phyloP scores from a whole-genome alignment of 495 filamentous ascomycete species.

The Evernia prunastri region DNA sequence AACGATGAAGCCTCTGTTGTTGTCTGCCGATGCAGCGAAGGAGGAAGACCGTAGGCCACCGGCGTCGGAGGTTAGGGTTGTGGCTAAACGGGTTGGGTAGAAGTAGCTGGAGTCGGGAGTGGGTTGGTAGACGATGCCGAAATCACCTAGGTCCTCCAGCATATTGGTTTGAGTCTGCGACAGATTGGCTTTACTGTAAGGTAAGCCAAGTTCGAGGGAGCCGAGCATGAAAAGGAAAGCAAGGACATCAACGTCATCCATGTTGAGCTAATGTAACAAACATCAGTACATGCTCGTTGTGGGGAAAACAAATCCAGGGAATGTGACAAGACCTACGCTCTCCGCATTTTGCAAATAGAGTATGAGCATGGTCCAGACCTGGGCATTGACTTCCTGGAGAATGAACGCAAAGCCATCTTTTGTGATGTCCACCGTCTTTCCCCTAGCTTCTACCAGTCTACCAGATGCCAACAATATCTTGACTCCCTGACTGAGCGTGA shows the following conservation, averaged over 20 bases:
- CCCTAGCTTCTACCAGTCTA: slow-evolving; percentile 64
- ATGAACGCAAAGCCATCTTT: slow-evolving; percentile 90
- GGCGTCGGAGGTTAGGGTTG: slow-evolving; percentile 84
- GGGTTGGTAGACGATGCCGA: slow-evolving; percentile 78
- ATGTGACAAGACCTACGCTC: slow-evolving; percentile 32
- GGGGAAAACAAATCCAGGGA: not conserved
- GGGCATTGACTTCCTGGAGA: slow-evolving; percentile 87
- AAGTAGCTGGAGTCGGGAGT: slow-evolving; percentile 55
- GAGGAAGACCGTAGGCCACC: slow-evolving; percentile 56
- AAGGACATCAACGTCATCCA: slow-evolving; percentile 88
- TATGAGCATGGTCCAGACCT: slow-evolving; percentile 92
- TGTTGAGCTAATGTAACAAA: slow-evolving; percentile 45
- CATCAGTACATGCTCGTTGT: slow-evolving; percentile 16
- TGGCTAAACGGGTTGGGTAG: slow-evolving; percentile 91
- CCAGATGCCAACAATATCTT: slow-evolving; percentile 73
- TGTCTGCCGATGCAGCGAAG: slow-evolving; percentile 35
- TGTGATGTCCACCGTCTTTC: slow-evolving; percentile 63
- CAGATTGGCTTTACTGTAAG: slow-evolving; percentile 75
- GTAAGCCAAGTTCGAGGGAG: slow-evolving; percentile 80
- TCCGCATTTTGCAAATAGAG: slow-evolving; percentile 87
- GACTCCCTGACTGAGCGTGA: slow-evolving; percentile 67
- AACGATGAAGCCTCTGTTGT: slow-evolving; percentile 72
- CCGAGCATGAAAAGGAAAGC: slow-evolving; percentile 96
- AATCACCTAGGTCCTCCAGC: slow-evolving; percentile 76
- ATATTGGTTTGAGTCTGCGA: slow-evolving; percentile 77